A percentile compares a stretch with the other conserved stretches of the same genome.
These are phyloP conservation scores for Aspergillus pseudoviridinutans DNA, from an alignment of 2,329 filamentous ascomycete species.

Conservation along the genomic window DNA sequence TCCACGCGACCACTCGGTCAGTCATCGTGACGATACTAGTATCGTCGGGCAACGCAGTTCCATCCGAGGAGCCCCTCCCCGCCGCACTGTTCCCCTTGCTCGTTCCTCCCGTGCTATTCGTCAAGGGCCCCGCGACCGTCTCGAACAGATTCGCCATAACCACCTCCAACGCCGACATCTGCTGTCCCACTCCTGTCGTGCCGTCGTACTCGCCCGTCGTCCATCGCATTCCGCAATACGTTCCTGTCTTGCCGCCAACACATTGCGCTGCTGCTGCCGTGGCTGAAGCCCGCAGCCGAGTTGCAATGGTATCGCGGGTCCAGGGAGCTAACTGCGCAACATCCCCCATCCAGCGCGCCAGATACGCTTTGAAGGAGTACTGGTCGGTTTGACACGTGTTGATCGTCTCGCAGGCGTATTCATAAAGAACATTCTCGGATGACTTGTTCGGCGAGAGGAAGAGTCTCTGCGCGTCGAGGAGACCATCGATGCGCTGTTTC, in stretches of 20 bases:
- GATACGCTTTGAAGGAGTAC: conserved; percentile 62
- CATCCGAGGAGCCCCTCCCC: conserved; percentile 20
- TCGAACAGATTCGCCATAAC: conserved; percentile 53
- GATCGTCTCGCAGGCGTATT: conserved; percentile 55
- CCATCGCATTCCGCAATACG: conserved; percentile 40
- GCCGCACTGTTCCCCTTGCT: conserved; percentile 42
- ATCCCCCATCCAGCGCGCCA: conserved; percentile 57
- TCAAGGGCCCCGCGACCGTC: conserved; percentile 38
- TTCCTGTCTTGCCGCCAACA: conserved; percentile 28
- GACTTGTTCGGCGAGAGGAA: conserved; percentile 44
- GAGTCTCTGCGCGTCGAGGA: conserved; percentile 52
- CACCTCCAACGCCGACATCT: conserved; percentile 48
- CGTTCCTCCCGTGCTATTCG: conserved; percentile 52
- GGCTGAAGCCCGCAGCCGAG: conserved; percentile 52
- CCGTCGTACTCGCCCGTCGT: conserved; percentile 29
- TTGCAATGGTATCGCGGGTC: conserved; percentile 48
- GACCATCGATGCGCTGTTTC: conserved; percentile 46
- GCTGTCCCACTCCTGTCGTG: conserved; percentile 33
- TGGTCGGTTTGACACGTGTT: conserved; percentile 59
- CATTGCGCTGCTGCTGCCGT: conserved; percentile 46
- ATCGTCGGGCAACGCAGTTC: conserved; percentile 15
- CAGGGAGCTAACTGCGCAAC: conserved; percentile 57
- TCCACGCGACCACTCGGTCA: conserved; percentile 25
- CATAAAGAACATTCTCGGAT: conserved; percentile 50
- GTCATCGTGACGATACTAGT: conserved; percentile 21